Conservation (phyloP, 1,139 yeast species). For the Yamadazyma blattariae region DNA sequence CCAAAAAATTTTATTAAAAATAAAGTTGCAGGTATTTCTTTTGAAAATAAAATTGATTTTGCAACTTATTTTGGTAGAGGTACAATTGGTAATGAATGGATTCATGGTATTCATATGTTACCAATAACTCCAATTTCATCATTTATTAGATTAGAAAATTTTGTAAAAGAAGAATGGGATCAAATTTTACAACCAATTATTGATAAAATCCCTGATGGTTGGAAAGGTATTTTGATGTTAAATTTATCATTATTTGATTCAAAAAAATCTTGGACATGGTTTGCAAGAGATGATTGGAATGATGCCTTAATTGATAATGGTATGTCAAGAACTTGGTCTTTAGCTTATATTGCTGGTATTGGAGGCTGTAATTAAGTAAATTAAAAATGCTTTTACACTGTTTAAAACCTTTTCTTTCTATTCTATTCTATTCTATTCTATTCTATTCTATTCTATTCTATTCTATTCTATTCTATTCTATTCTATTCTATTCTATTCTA, state of each 20-base stretch:
- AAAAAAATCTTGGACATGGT: slow-evolving; percentile 35
- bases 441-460: too few species aligned
- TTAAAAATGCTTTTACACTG: background rate
- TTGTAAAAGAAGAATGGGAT: slow-evolving; percentile 46
- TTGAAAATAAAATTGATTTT: slow-evolving; percentile 45
- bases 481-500: too few species aligned
- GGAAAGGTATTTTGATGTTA: slow-evolving; percentile 44
- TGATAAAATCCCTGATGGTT: slow-evolving; percentile 41
- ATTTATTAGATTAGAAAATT: slow-evolving; percentile 30
- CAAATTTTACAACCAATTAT: slow-evolving; percentile 30
- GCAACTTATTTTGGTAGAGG: slow-evolving; percentile 47
- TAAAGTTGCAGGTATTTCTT: slow-evolving; percentile 45
- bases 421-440: too few species aligned
- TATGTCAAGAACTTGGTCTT: slow-evolving; percentile 46
- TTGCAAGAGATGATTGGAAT: slow-evolving; percentile 37
- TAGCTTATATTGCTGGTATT: slow-evolving; percentile 41
- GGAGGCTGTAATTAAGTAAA: slow-evolving; percentile 18
- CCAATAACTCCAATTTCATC: slow-evolving; percentile 46
- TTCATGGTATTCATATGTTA: slow-evolving; percentile 48
- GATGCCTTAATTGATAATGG: slow-evolving; percentile 40
- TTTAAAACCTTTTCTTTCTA: background rate
- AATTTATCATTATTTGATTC: slow-evolving; percentile 40
- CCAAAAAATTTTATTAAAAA: slow-evolving; percentile 37
- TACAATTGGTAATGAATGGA: slow-evolving; percentile 42
- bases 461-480: too few species aligned